Evolutionary conservation across 2,329 filamentous ascomycete species (phyloP), one percentile per base, ranked within the genome.

Genomic region (Aplosporella prunicola): DNA sequence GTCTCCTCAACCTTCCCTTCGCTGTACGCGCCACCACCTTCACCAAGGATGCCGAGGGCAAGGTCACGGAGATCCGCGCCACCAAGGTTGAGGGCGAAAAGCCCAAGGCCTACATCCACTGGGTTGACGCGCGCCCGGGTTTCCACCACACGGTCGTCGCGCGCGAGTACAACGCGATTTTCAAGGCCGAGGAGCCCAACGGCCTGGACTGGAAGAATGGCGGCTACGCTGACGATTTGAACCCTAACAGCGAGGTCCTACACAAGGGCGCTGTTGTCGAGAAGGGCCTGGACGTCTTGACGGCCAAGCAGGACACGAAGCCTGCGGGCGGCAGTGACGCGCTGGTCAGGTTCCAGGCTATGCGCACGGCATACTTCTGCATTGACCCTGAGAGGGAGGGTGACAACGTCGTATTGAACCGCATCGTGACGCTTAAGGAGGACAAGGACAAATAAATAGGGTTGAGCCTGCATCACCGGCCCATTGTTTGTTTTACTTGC

Each of bases 361-460:
- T 94, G 71, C 74, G 89, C 17, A 82, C 89, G 29, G 89, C 81
- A 8, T 94, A 93, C 57, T 91, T 91, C 63, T 78, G 78, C 67
- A 69, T 93, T 58, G 88, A 95, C 56, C 86, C 93, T 51, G 83
- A 78, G 0, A 61, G 55, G 0, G 58, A 57, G 26, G 74, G 76
- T 20, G 82, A 85, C n/a, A 84, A 80, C 58, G 69, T 93, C 46
- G 75, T 96, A 32, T 64, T 96, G 20, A 96, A 96, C 64, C 74
- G 86, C 35, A 95, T 96, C 52, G 88, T 96, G 15, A 84, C 82
- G 32, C 62, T 95, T 53, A 93, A 93, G 67, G 88, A 94, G 62
- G 85, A 93, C 25, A 61, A 51, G 40, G 40, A 42, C 20, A 51
- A 51, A 43, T 39, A 27, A 23, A 14, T 10, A 6, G 4, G 17